Conservation (phyloP, 2,329 filamentous ascomycete genomes). For the Ceratocystis eucalypticola region DNA sequence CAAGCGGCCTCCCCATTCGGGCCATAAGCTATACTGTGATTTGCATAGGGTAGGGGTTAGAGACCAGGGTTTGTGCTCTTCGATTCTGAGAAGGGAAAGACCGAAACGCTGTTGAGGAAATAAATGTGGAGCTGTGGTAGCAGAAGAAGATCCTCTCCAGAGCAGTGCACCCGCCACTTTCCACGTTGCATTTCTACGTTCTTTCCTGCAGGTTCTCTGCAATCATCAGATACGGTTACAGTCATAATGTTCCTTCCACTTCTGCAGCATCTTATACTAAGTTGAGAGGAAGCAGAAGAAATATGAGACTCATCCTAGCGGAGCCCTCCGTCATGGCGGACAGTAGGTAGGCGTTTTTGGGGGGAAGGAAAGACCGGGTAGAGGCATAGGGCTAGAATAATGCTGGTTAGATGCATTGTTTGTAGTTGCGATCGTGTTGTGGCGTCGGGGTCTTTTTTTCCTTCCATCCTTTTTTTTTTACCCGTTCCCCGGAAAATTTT, state of each 20-base stretch:
- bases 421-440: not conserved
- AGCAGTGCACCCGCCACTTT: slow-evolving; percentile 1
- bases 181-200: not conserved
- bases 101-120: not conserved
- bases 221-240: not conserved
- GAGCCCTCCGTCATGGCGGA: not conserved
- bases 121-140: not conserved
- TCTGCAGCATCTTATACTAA: not conserved
- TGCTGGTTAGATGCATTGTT: slow-evolving; percentile 7
- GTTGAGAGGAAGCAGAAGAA: not conserved
- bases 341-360: not conserved
- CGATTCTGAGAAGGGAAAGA: not conserved
- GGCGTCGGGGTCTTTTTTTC: not conserved
- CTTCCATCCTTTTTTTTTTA: not conserved
- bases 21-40: not conserved
- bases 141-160: not conserved
- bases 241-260: not conserved
- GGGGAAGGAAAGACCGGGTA: slow-evolving; percentile 3
- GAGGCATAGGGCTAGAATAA: slow-evolving; percentile 10
- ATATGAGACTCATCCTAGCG: not conserved
- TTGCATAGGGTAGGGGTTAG: not conserved
- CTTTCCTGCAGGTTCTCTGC: not conserved
- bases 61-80: not conserved
- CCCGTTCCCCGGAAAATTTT: not conserved
- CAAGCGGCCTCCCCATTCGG: not conserved